Evolutionary conservation across 2,329 filamentous ascomycete species (phyloP), one percentile per base, ranked within the genome.

Genomic region (Arthrobotrys megalospora): DNA sequence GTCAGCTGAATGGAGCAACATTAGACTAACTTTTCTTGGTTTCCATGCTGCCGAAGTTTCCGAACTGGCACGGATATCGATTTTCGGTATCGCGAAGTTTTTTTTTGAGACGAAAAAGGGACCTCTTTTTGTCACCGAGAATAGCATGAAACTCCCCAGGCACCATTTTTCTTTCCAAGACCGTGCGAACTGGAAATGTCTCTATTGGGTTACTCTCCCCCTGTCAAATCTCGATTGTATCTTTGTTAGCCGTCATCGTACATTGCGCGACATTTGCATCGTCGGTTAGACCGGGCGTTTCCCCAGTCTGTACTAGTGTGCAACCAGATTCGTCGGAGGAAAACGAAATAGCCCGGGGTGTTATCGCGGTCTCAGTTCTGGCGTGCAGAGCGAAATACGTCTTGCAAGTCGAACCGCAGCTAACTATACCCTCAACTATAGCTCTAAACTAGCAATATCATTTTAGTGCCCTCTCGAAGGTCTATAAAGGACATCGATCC

Each of bases 141-240:
- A 73, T 73, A 73, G 69, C 41, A 60, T 73, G 69, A 73, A 58
- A 60, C 69, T 55, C 14, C 34, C 28, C 68, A 72, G 68, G 58
- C 58, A 72, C 69, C 62, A 43, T 21, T 41, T 65, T 45, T 19
- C 32, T 38, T 36, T 10, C 12, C 45, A 52, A 11, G 24, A 47
- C 48, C 48, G 36, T 58, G 28, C n/a, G 3, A 34, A 34, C 28
- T 28, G 24, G 24, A 28, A 28, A 28, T 53, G 28, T 53, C 50
- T 53, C 32, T 19, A 53, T 53, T 16, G 50, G 28, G 50, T 2
- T 10, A 8, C 24, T 24, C 7, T 6, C 45, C 28, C 3, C n/a
- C 32, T 53, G 32, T 53, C 32, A 34, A 58, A 19, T 12, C 19
- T 34, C 55, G 55, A 43, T 60, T 43, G 16, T 21, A 28, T 28